Evolutionary conservation across 2,329 filamentous ascomycete species (phyloP), one percentile per base, ranked within the genome.

Genomic region (Trichoderma oligosporum): DNA sequence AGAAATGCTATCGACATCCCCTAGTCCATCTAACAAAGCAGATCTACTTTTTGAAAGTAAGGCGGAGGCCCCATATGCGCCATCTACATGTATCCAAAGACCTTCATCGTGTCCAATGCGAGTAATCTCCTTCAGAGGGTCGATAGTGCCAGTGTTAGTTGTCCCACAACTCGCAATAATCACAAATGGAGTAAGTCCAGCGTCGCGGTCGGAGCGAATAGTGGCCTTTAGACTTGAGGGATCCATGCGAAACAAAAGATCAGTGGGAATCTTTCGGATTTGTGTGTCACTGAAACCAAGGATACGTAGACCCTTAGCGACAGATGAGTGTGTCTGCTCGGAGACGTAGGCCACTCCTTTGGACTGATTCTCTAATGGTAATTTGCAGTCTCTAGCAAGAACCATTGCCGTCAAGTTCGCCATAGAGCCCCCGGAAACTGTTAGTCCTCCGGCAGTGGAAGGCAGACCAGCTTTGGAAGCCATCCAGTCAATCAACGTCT

Each of bases 341-440:
- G 61, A 61, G n/a, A 58, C 36, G 36, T 61, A 63, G 12, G 60
- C 60, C 5, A 63, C 53, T 4, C 42, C 61, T 9, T 16, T 36
- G 2, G n/a, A 22, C 11, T 39, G 22, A 11, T 65, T 14, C 25
- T 44, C 51, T 4, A 41, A 31, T 12, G 29, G 39, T 2, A 67
- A 56, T 20, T 49, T 54, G 0, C 49, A 56, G 29, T 67, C 64
- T 0, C 64, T 55, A 1, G 65, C 62, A 2, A 65, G 35, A 4
- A 64, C 56, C 16, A 67, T 61, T 1, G 60, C 65, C 42, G 63
- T 61, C 18, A 67, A 20, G 44, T 67, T 67, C 12, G 62, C 65
- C 62, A 67, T 67, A 9, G 63, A 65, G 2, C 64, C 65, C 1
- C 64, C 65, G 0, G 65, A 67, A 6, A 67, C 65, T 16, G 56